These are phyloP conservation scores for Eutrema japonicum DNA, from an alignment of 345 rosid genomes.

Conservation along the genomic window DNA sequence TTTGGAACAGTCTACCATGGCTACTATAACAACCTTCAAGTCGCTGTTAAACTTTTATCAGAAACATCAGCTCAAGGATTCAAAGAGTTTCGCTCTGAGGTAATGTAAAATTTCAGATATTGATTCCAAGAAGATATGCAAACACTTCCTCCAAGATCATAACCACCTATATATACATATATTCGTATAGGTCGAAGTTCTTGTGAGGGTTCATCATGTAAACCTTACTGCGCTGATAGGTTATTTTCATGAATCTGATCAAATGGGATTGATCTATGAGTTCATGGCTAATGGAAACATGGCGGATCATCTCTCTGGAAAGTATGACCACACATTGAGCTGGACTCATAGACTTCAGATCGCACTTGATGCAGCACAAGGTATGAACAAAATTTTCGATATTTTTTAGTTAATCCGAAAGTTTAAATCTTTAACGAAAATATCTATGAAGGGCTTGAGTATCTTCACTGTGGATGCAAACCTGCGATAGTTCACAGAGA, in stretches of 20 bases:
- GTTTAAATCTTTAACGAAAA: background rate
- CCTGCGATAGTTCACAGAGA: slow-evolving; percentile 46
- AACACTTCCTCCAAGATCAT: background rate
- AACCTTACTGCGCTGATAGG: slow-evolving; percentile 45
- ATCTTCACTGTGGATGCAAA: slow-evolving; percentile 46
- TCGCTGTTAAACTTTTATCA: slow-evolving; percentile 64
- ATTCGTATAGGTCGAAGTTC: slow-evolving; percentile 47
- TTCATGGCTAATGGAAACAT: slow-evolving; percentile 45
- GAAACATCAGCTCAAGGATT: slow-evolving; percentile 52
- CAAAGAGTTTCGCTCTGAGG: slow-evolving; percentile 61
- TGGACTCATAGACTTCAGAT: slow-evolving; percentile 38
- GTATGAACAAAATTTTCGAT: slow-evolving; percentile 3
- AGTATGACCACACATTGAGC: slow-evolving; percentile 8
- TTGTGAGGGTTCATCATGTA: slow-evolving; percentile 46
- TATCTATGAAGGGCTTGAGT: slow-evolving; percentile 40
- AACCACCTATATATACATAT: background rate
- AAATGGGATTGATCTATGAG: slow-evolving; percentile 44
- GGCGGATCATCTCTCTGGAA: slow-evolving; percentile 40
- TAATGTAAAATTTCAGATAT: slow-evolving; percentile 8
- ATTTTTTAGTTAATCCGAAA: background rate
- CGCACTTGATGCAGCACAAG: slow-evolving; percentile 46
- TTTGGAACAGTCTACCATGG: slow-evolving; percentile 70
- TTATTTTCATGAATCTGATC: slow-evolving; percentile 38
- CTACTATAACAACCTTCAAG: slow-evolving; percentile 38
- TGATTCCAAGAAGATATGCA: background rate